A percentile compares a stretch with the other conserved stretches of the same genome.
Conservation (phyloP, 257 asterid species). For the Asclepias syriaca region DNA sequence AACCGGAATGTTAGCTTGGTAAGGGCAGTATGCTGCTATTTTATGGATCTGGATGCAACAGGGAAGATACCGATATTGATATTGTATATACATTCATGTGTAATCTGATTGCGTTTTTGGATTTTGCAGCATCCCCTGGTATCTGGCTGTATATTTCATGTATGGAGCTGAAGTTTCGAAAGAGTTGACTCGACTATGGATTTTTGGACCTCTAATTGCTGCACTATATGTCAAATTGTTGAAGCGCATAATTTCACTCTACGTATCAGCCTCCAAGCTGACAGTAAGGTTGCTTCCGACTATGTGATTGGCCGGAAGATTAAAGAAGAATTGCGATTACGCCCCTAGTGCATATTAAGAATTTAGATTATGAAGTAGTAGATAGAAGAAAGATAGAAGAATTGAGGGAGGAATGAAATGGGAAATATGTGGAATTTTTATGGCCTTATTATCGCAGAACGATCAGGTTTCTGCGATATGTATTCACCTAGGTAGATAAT, state of each 20-base stretch:
- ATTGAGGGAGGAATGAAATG: too few relatives aligned
- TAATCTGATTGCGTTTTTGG: constrained; percentile 1
- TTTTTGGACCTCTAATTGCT: constrained; percentile 65
- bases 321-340: constrained; percentile 32
- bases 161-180: constrained; percentile 64
- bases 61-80: constrained; percentile 63
- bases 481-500: too few relatives aligned
- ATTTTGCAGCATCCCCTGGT: constrained; percentile 66
- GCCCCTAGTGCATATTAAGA: constrained; percentile 42
- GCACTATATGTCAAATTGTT: constrained; percentile 54
- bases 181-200: constrained; percentile 77
- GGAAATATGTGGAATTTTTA: too few relatives aligned
- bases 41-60: constrained; percentile 60
- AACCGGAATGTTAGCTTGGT: constrained; percentile 29
- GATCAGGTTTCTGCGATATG: too few relatives aligned
- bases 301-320: constrained; percentile 47
- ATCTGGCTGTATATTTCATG: constrained; percentile 44
- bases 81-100: constrained; percentile 30
- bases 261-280: constrained; percentile 59
- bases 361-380: constrained; percentile 52
- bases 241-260: constrained; percentile 47
- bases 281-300: constrained; percentile 29
- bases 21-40: constrained; percentile 52
- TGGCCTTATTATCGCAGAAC: too few relatives aligned
- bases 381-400: too few relatives aligned